Percentiles rank a stretch among this genome's conserved stretches.
Conservation (phyloP, 2,329 filamentous ascomycete genomes). For the Moelleriella libera region DNA sequence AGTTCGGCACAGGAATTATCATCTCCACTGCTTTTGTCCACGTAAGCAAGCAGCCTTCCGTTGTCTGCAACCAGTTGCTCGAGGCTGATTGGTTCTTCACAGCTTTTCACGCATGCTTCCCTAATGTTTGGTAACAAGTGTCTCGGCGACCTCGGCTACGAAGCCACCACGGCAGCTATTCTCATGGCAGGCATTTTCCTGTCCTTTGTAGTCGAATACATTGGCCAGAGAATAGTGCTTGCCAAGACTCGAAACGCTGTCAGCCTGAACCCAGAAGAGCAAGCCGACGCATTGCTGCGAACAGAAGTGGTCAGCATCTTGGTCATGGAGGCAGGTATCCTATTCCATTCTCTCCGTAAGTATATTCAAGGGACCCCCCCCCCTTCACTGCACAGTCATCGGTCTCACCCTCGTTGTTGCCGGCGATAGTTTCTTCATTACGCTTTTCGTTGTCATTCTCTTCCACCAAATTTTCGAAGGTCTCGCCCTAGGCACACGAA, state of each 20-base stretch:
- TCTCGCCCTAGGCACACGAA: slow-evolving; percentile 57
- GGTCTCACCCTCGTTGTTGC: slow-evolving; percentile 49
- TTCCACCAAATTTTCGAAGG: slow-evolving; percentile 74
- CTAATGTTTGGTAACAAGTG: slow-evolving; percentile 63
- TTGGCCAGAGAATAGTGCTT: slow-evolving; percentile 44
- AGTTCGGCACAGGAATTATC: slow-evolving; percentile 61
- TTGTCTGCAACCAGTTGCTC: not conserved
- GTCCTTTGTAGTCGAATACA: slow-evolving; percentile 57
- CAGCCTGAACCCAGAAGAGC: slow-evolving; percentile 11
- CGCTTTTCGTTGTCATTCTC: slow-evolving; percentile 52
- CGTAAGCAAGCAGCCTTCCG: slow-evolving; percentile 22
- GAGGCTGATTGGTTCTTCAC: slow-evolving; percentile 1
- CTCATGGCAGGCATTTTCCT: slow-evolving; percentile 62
- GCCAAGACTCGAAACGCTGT: slow-evolving; percentile 16
- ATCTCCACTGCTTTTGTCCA: slow-evolving; percentile 59
- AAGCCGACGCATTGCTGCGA: slow-evolving; percentile 12
- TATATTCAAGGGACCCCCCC: not conserved
- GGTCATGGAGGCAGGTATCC: slow-evolving; percentile 58
- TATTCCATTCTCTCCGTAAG: slow-evolving; percentile 60
- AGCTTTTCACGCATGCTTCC: slow-evolving; percentile 59
- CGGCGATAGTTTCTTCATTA: slow-evolving; percentile 39
- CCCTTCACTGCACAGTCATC: slow-evolving; percentile 32
- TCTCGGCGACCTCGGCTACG: slow-evolving; percentile 50
- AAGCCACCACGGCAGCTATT: slow-evolving; percentile 55
- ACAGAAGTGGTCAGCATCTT: slow-evolving; percentile 45